Base-by-base conservation (phyloP, 176 grass and related monocot genomes). In the Carex pumila region DNA sequence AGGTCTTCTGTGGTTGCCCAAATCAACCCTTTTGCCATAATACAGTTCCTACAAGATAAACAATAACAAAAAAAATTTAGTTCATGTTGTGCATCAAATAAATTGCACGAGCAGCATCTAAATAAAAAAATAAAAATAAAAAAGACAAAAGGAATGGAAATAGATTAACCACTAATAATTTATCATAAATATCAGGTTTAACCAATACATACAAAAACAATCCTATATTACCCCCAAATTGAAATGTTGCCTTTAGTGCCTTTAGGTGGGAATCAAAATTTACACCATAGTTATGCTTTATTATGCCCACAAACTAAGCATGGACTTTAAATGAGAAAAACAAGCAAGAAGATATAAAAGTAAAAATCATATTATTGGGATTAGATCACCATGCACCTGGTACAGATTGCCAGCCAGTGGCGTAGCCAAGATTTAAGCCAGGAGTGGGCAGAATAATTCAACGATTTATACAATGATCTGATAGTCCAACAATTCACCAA, bases 1-100 rank as follows among this genome's bases (percentile, higher is more conserved):
- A 98, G 86, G 72, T 94, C 86, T 65, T 89, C 92, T 50, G 89
- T 82, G 49, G 90, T 94, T 54, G 95, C 92, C 95, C 92, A 94
- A 84, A 98, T 87, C 68, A 91, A 8, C 10, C 92, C 85, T 18
- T 78, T 85, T 4, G 53, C 32, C 52, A 78, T 85, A 13, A 8
- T 77, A 54, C 43, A 55, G 73, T 7, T 77, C 50, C 73, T 56
- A 49, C n/a, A 77, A 56, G 71, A 74, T 30, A 25, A 56, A 43
- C 34, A 1, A 18, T 9, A 43, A 66, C 10, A n/a, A 17, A 70
- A 41, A 7, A 7, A 18, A 68, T 39, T 7, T 41, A 70, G 18
- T 43, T n/a, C 67, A 70, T 50, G 2, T 1, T 11, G 36, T 43
- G 67, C 7, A 39, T 41, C 6, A 69, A 69, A 69, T 41, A 39